Evolutionary conservation across 2,329 filamentous ascomycete genomes (phyloP).

Genomic region (Huntiella decipiens): DNA sequence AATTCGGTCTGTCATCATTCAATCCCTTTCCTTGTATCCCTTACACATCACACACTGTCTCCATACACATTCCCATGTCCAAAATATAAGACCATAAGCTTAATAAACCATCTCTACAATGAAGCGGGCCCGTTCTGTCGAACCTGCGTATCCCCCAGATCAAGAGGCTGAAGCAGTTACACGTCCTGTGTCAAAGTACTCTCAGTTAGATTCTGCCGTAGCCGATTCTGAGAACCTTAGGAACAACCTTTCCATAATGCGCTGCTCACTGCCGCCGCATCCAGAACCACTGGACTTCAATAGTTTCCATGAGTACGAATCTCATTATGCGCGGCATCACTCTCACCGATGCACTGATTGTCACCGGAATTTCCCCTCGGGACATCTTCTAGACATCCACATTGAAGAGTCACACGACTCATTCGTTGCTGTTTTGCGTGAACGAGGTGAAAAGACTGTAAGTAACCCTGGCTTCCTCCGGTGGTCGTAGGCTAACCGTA

Average conservation of each 20-base stretch:
- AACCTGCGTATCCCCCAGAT: constrained; percentile 19
- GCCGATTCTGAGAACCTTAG: constrained; percentile 16
- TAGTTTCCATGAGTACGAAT: constrained; percentile 64
- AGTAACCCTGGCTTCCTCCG: constrained; percentile 17
- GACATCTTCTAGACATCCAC: constrained; percentile 62
- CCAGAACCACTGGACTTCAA: constrained; percentile 48
- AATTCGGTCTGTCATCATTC: neutral
- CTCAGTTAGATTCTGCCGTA: constrained; percentile 35
- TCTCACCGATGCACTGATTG: constrained; percentile 74
- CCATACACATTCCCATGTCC: neutral
- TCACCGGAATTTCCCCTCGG: constrained; percentile 69
- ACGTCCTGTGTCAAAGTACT: constrained; percentile 28
- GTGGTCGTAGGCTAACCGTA: no score
- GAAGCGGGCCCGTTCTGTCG: constrained; percentile 44
- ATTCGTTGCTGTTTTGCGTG: constrained; percentile 49
- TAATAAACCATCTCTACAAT: constrained; percentile 21
- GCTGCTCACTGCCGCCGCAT: constrained; percentile 69
- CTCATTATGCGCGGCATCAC: constrained; percentile 67
- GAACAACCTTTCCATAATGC: constrained; percentile 37
- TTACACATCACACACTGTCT: neutral
- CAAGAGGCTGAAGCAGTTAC: constrained; percentile 1
- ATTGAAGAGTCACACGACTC: constrained; percentile 86
- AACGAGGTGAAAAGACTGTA: constrained; percentile 73
- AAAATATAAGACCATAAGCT: constrained; percentile 6
- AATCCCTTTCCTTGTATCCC: neutral